Base-by-base conservation (phyloP, 2,329 filamentous ascomycete species). In the Lasiodiplodia sp. region DNA sequence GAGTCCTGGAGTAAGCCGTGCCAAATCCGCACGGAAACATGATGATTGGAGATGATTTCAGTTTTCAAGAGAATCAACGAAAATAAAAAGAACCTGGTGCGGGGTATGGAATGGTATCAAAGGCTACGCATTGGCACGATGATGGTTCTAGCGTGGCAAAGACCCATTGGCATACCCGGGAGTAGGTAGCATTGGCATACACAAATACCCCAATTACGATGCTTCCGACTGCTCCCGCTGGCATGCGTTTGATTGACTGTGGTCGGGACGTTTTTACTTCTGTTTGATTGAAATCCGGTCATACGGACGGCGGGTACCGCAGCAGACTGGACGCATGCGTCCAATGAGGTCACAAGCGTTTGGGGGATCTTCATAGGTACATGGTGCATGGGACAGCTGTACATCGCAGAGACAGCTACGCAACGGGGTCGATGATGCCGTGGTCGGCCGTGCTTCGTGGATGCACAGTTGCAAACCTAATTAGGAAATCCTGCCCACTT, bases 81-180 rank as follows among this genome's bases (percentile, higher is more conserved):
- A 67, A 47, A 21, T 34, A 58, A 55, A 67, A 67, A 40, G 44
- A 49, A 60, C 52, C 23, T n/a, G 44, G 28, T 67, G 55, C 53
- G 65, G 65, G 65, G 65, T 67, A 55, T 23, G 65, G 55, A 60
- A 55, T 23, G 55, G 21, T 34, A 56, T 49, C n/a, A 52, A 55
- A 28, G 40, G 37, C 40, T 38, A 51, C 52, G 40, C 53, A 66
- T 55, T 53, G 63, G 52, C 53, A 67, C 65, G 55, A 58, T 44
- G 55, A 52, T 58, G 65, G 56, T 67, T 67, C 56, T 67, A 58
- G 56, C 65, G 40, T 57, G 65, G 56, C 58, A 60, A 28, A 67
- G 31, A 52, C 38, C 65, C 65, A 67, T 67, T 67, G 65, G 65
- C 65, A 67, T 67, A 52, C 38, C 47, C 44, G 47, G 60, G 60